Base-by-base conservation (phyloP, 2,329 filamentous ascomycete genomes). In the Hirsutella rhossiliensis region DNA sequence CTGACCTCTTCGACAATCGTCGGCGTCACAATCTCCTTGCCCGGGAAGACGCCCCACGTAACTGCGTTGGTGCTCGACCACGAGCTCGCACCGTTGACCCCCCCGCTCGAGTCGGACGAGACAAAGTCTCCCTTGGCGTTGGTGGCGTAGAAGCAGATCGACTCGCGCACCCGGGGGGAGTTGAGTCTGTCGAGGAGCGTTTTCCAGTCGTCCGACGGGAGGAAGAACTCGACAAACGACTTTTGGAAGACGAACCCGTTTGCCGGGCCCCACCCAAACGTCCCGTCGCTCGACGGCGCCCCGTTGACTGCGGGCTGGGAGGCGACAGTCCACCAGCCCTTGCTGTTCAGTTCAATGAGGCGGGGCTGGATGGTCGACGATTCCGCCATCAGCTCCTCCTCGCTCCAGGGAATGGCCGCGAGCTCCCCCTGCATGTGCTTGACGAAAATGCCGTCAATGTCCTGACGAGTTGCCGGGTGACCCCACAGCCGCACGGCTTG, bases 171-270 rank as follows among this genome's bases (percentile, higher is more conserved):
- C 43, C 78, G 77, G 31, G 75, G 64, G 11, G 65, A 66, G 43
- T 64, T 59, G 38, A 97, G 75, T 46, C 78, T 75, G 4, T 72
- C 70, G 50, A 76, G 75, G 29, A 98, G 72, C 1, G 61, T 60
- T 15, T 67, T 62, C 81, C 88, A 97, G 60, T 90, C 85, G 0
- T 73, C 62, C 0, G 72, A 66, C 0, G 89, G 81, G 46, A 94
- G 68, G 71, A 98, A 98, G 66, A 97, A 87, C 62, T 98, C 92
- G 42, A 98, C 88, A 62, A 98, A 98, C 0, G 90, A 84, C 65
- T 97, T 98, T 59, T 98, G 92, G 69, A 96, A 98, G 40, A 97
- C 88, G 61, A 94, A 97, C 17, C 92, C 92, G 55, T 89, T 82
- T 41, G 76, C 77, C 0, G 92, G 92, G 1, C 92, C 92, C 92